phyloP scores from a whole-genome alignment of 306 rosid species.

The Castanea mollissima region DNA sequence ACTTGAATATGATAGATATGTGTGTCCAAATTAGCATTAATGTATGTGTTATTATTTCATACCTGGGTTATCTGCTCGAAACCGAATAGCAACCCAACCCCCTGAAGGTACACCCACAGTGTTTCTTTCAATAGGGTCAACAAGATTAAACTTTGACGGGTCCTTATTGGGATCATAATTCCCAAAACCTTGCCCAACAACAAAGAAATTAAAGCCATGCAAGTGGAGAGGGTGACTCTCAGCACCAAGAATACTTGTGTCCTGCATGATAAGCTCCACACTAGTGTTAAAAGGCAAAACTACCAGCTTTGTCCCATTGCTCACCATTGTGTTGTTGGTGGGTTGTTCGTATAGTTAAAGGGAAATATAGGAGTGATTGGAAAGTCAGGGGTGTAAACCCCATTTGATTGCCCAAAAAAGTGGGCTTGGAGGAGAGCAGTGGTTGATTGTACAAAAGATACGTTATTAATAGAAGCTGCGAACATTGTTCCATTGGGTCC shows the following conservation, averaged over 20 bases:
- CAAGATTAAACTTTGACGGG: background rate
- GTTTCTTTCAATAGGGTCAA: background rate
- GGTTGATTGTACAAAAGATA: background rate
- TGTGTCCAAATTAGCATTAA: background rate
- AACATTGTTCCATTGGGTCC: constrained; percentile 1
- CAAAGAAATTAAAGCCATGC: constrained; percentile 6
- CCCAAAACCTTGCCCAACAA: constrained; percentile 1
- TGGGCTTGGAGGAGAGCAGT: constrained; percentile 8
- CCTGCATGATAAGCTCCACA: background rate
- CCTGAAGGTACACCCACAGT: background rate
- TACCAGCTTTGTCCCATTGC: constrained; percentile 2
- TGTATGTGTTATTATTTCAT: background rate
- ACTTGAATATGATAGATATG: too few species aligned
- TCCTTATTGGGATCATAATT: background rate
- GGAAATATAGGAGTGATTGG: background rate
- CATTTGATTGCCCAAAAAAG: constrained; percentile 1
- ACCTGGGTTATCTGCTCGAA: constrained; percentile 1
- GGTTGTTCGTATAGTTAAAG: background rate
- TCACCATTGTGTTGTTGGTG: background rate
- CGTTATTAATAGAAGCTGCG: background rate
- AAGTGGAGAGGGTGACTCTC: constrained; percentile 5
- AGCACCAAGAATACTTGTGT: constrained; percentile 2
- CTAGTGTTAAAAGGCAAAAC: constrained; percentile 1
- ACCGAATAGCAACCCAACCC: constrained; percentile 1
- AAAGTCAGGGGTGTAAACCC: background rate